These are phyloP conservation scores for Cladosporium sp. DNA, from an alignment of 2,329 filamentous ascomycete genomes.

Conservation along the genomic window DNA sequence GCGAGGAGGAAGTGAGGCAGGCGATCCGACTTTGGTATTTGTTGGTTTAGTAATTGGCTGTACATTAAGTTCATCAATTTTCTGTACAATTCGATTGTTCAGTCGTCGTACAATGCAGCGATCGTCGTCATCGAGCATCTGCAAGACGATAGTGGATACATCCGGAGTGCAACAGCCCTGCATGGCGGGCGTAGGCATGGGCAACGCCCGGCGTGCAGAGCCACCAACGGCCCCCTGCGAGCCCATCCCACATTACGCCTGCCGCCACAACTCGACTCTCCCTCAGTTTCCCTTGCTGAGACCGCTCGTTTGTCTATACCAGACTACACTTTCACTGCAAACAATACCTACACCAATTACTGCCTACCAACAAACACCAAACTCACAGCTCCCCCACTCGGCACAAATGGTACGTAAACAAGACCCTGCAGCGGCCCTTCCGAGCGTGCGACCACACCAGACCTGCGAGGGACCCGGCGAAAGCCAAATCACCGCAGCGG, in stretches of 20 bases:
- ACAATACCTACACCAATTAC: background rate
- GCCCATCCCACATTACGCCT: background rate
- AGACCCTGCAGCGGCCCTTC: constrained; percentile 10
- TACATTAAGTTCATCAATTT: too few species aligned
- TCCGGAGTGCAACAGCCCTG: too few species aligned
- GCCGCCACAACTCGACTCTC: background rate
- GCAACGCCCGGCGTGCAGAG: constrained; percentile 5
- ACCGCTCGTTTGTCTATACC: background rate
- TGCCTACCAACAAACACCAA: background rate
- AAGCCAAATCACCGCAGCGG: constrained; percentile 5
- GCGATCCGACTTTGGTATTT: too few species aligned
- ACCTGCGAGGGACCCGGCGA: background rate
- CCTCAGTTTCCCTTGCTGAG: background rate
- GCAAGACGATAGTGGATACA: too few species aligned
- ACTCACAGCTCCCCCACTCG: background rate
- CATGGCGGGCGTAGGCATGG: constrained; percentile 1
- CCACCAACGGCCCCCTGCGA: constrained; percentile 1
- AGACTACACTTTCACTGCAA: background rate
- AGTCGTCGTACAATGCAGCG: background rate
- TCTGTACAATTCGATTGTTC: background rate
- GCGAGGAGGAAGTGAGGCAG: constrained; percentile 32
- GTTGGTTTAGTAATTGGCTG: too few species aligned
- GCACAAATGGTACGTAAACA: constrained; percentile 11
- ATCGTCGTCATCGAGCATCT: too few species aligned
- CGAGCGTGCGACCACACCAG: constrained; percentile 2